phyloP scores from a whole-genome alignment of 2,329 filamentous ascomycete species.

The Xylariales sp. region DNA sequence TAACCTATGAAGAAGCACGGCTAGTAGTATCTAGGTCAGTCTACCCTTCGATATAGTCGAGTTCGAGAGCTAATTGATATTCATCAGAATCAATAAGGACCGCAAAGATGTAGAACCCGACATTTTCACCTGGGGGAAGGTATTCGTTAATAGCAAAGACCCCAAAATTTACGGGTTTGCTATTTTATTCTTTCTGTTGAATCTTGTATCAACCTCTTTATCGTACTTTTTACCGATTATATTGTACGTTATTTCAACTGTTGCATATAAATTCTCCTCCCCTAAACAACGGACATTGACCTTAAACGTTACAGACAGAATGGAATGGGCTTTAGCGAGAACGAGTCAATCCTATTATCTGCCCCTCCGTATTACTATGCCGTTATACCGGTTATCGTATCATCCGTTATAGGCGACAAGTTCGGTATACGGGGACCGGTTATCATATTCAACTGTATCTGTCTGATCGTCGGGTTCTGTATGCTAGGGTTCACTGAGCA shows the following conservation, averaged over 20 bases:
- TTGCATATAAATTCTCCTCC: no score
- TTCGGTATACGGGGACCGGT: constrained; percentile 57
- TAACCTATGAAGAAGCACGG: constrained; percentile 50
- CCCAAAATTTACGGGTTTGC: constrained; percentile 61
- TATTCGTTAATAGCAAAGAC: constrained; percentile 54
- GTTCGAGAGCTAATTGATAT: no score
- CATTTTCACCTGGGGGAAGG: constrained; percentile 48
- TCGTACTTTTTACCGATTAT: constrained; percentile 64
- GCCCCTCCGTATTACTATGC: constrained; percentile 66
- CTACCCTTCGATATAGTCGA: no score
- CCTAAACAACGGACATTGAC: no score
- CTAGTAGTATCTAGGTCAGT: constrained; percentile 51
- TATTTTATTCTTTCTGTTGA: constrained; percentile 35
- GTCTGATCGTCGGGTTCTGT: constrained; percentile 58
- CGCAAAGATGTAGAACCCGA: constrained; percentile 55
- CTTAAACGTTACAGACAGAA: no score
- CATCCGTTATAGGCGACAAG: constrained; percentile 57
- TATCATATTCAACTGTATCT: constrained; percentile 60
- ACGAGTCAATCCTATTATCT: constrained; percentile 55
- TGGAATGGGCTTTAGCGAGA: constrained; percentile 50
- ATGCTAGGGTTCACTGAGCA: constrained; percentile 60
- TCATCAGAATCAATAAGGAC: constrained; percentile 57
- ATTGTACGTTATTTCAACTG: no score
- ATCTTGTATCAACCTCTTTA: constrained; percentile 60
- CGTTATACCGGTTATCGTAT: constrained; percentile 58